These are phyloP conservation scores for Kluyveromyces marxianus DNA, from an alignment of 1,139 yeast species.

Conservation along the genomic window DNA sequence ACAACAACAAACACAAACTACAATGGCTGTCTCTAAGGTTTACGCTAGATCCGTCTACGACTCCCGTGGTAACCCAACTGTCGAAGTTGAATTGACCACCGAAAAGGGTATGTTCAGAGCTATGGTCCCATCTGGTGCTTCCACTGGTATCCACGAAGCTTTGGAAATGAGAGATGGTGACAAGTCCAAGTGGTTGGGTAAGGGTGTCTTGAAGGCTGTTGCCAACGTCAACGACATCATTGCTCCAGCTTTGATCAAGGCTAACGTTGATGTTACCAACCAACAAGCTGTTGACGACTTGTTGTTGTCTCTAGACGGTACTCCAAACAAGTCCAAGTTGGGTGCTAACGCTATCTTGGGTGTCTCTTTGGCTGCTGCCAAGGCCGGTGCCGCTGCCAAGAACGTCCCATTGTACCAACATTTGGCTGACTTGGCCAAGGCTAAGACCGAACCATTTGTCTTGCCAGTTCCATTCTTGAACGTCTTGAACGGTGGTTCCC, in stretches of 20 bases:
- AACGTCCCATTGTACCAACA: constrained; percentile 80
- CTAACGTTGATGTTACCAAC: constrained; percentile 65
- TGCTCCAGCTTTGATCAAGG: constrained; percentile 80
- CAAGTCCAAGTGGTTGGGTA: constrained; percentile 89
- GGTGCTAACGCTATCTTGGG: constrained; percentile 97
- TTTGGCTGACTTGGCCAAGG: constrained; percentile 61
- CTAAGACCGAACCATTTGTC: constrained; percentile 62
- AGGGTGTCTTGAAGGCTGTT: constrained; percentile 91
- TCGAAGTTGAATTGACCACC: constrained; percentile 87
- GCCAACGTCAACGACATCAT: constrained; percentile 81
- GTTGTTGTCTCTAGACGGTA: constrained; percentile 75
- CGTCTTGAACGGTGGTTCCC: constrained; percentile 97
- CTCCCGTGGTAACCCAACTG: constrained; percentile 98
- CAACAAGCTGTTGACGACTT: constrained; percentile 76
- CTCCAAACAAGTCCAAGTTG: constrained; percentile 86
- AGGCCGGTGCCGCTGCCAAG: constrained; percentile 93
- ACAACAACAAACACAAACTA: neutral
- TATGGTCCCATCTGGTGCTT: constrained; percentile 95
- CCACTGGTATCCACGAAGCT: constrained; percentile 94
- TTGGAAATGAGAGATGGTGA: constrained; percentile 93
- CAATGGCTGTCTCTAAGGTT: constrained; percentile 57
- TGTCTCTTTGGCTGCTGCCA: constrained; percentile 87
- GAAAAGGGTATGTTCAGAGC: constrained; percentile 83
- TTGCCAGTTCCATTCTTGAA: constrained; percentile 96
- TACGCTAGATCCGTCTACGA: constrained; percentile 92